Percentiles rank a stretch among this genome's conserved stretches.
Conservation (phyloP, 805 yeast genomes). For the Metschnikowia hibisci region DNA sequence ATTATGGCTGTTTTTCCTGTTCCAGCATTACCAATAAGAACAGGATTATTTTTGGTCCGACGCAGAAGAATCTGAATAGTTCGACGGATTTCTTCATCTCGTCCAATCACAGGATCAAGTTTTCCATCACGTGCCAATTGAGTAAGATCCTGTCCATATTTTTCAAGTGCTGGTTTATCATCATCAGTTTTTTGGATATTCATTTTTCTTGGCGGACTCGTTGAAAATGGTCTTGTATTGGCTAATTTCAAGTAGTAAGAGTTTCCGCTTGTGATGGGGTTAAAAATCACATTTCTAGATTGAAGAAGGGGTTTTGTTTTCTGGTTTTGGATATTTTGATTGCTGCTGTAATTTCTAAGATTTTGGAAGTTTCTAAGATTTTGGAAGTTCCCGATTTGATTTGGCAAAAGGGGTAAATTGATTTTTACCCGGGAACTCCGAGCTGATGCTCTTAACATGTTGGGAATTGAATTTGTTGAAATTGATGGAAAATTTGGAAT, state of each 20-base stretch:
- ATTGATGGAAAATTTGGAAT: neutral
- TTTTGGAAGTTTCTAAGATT: neutral
- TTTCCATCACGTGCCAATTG: conserved; percentile 84
- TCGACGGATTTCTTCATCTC: conserved; percentile 91
- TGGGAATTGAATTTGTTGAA: neutral
- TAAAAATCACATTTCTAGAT: too few species aligned
- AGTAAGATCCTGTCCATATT: conserved; percentile 83
- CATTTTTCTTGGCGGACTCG: conserved; percentile 18
- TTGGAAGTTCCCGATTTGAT: neutral
- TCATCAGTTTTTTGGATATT: conserved; percentile 40
- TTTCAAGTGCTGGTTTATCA: conserved; percentile 74
- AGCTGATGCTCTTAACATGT: conserved; percentile 7
- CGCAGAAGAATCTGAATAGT: conserved; percentile 90
- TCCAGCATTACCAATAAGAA: conserved; percentile 93
- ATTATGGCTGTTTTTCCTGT: conserved; percentile 96
- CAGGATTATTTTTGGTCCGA: conserved; percentile 94
- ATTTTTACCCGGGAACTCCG: neutral
- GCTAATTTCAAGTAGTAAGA: neutral
- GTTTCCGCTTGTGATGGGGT: neutral
- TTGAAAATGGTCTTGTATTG: conserved; percentile 17
- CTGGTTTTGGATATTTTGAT: neutral
- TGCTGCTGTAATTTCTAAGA: neutral
- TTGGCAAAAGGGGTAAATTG: too few species aligned
- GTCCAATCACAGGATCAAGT: conserved; percentile 93
- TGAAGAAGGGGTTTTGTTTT: neutral